Percentiles rank a stretch among this genome's conserved stretches.
These are phyloP conservation scores for Phytopythium chamaehyphon DNA, from an alignment of 352 stramenopile species.

Conservation along the genomic window DNA sequence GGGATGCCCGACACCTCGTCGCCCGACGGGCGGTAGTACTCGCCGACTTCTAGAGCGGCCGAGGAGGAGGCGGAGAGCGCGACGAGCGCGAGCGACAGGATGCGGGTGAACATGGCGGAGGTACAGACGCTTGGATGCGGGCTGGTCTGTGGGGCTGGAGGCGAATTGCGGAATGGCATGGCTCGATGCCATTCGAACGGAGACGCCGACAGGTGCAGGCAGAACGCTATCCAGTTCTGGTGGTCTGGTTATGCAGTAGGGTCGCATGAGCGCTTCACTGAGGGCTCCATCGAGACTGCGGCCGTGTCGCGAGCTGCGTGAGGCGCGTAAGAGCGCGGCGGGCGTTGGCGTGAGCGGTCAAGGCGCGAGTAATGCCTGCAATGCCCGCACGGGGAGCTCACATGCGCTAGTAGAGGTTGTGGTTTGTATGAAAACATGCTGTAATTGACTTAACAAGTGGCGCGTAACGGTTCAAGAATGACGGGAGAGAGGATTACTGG, in stretches of 20 bases:
- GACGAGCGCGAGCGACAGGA: neutral
- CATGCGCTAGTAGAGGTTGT: neutral
- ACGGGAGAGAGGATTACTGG: neutral
- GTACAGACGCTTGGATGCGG: neutral
- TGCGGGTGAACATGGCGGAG: neutral
- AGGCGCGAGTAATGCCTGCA: too few species aligned
- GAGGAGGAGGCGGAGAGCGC: neutral
- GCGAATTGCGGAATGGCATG: slow-evolving; percentile 5
- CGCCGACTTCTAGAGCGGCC: slow-evolving; percentile 13
- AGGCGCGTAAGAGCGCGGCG: too few species aligned
- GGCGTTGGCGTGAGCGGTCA: too few species aligned
- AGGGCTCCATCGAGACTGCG: too few species aligned
- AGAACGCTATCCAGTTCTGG: neutral
- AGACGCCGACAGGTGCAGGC: neutral
- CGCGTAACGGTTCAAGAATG: neutral
- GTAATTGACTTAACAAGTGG: neutral
- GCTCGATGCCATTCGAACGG: neutral
- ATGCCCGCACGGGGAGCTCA: too few species aligned
- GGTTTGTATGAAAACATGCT: neutral
- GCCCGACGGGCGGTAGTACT: slow-evolving; percentile 22
- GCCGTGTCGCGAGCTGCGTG: too few species aligned
- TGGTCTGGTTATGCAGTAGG: neutral
- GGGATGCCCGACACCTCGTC: slow-evolving; percentile 17
- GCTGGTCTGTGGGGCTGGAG: neutral
- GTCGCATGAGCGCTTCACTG: too few species aligned